A percentile compares a stretch with the other conserved stretches of the same genome.
phyloP scores from a whole-genome alignment of 257 asterid species.

The Prunella vulgaris region DNA sequence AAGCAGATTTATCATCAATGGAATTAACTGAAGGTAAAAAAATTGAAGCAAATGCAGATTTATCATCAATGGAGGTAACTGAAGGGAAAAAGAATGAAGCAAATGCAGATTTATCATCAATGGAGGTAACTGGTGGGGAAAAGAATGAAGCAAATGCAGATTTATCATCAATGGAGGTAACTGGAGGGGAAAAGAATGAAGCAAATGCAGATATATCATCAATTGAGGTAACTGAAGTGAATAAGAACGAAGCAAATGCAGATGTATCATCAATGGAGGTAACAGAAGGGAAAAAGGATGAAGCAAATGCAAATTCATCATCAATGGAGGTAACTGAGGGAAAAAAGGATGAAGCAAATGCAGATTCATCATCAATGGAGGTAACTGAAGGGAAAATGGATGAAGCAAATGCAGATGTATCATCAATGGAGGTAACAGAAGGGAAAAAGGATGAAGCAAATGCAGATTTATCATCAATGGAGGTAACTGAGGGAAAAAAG shows the following conservation, averaged over 20 bases:
- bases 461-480: neutral
- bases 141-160: conserved; percentile 9
- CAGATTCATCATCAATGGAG: neutral
- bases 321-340: conserved; percentile 13
- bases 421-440: conserved; percentile 11
- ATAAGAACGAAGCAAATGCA: conserved; percentile 11
- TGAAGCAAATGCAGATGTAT: conserved; percentile 5
- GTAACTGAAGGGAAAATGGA: conserved; percentile 18
- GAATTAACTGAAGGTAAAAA: too few relatives aligned
- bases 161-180: neutral
- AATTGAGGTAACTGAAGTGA: conserved; percentile 14
- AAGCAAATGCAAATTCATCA: neutral
- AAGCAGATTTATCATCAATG: neutral
- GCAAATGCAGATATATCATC: neutral
- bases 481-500: conserved; percentile 19
- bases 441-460: conserved; percentile 12
- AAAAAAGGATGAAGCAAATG: conserved; percentile 11
- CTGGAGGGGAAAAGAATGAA: conserved; percentile 16
- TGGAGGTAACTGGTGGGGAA: conserved; percentile 17
- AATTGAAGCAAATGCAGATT: too few relatives aligned
- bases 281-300: conserved; percentile 18
- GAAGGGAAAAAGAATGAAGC: too few relatives aligned
- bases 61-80: too few relatives aligned
- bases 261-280: conserved; percentile 4
- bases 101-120: too few relatives aligned